A percentile compares a stretch with the other conserved stretches of the same genome.
Evolutionary conservation across 2,329 filamentous ascomycete genomes (phyloP).

Genomic region (Verticillium isaacii): DNA sequence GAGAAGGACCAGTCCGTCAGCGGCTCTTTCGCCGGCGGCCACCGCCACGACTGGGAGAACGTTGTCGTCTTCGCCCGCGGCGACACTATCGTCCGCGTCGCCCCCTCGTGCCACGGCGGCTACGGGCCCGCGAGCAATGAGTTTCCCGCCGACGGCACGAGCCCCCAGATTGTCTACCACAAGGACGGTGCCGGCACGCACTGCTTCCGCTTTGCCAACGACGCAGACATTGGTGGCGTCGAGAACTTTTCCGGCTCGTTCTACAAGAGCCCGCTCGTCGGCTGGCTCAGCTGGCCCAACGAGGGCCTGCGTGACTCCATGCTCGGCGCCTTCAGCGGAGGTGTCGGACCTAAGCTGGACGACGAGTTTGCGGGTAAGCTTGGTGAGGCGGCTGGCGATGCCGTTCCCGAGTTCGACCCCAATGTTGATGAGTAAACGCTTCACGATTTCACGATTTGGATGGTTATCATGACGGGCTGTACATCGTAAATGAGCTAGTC

Average conservation of each 20-base stretch:
- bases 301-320: constrained; percentile 17
- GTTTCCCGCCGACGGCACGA: constrained; percentile 14
- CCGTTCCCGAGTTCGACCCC: constrained; percentile 21
- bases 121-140: constrained; percentile 18
- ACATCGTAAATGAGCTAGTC: neutral
- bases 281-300: constrained; percentile 22
- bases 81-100: constrained; percentile 18
- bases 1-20: constrained; percentile 32
- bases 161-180: constrained; percentile 21
- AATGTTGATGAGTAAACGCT: constrained; percentile 13
- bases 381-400: constrained; percentile 17
- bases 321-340: constrained; percentile 19
- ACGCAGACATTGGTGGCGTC: constrained; percentile 15
- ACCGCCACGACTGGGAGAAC: constrained; percentile 36
- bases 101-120: constrained; percentile 20
- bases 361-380: constrained; percentile 19
- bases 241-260: constrained; percentile 20
- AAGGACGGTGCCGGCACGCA: constrained; percentile 22
- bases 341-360: constrained; percentile 23
- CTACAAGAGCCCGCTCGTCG: constrained; percentile 19
- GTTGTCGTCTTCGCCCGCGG: constrained; percentile 24
- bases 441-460: neutral
- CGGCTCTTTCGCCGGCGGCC: constrained; percentile 23
- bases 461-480: neutral
- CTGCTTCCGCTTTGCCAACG: constrained; percentile 24